Base-by-base conservation (phyloP, 2,329 filamentous ascomycete genomes). In the Coniochaeta sp. region DNA sequence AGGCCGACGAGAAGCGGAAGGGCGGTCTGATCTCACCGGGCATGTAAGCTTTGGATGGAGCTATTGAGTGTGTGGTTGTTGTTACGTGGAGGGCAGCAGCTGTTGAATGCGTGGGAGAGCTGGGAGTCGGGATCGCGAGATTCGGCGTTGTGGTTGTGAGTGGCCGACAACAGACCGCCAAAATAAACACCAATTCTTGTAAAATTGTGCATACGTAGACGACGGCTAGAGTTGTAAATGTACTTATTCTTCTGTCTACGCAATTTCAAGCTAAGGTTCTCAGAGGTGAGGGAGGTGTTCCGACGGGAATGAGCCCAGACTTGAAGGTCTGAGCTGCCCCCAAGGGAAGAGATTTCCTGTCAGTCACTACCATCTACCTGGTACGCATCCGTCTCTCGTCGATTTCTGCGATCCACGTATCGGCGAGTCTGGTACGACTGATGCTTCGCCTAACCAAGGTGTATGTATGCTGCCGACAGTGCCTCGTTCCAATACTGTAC, bases 11-110 rank as follows among this genome's bases (percentile, higher is more conserved):
- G 61, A 81, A 77, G 70, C 84, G 86, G 72, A 85, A 93, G 78
- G 95, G 93, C 68, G 88, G 90, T 75, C 79, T 98, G 66, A 83
- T 97, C 72, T 85, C 93, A 59, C 95, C 95, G 47, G 95, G 95
- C 65, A 91, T 96, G 84, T 97, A 91, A 80, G 30, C 5, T 1
- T 4, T 30, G 5, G 5, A 17, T 52, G 22, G 24, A 28, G 47
- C 2, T 28, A 17, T 30, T 30, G 42, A 26, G 24, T 30, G 38
- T 40, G 16, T 40, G 38, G 38, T 17, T 4, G 38, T 22, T 22
- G 42, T 3, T 12, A 22, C n/a, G n/a, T n/a, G n/a, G n/a, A n/a
- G n/a, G n/a, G n/a, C n/a, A n/a, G n/a, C n/a, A n/a, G n/a, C n/a
- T n/a, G n/a, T n/a, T n/a, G n/a, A n/a, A 8, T 7, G 19, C 16